phyloP scores from a whole-genome alignment of 1,284 basidiomycete genomes.

The Papiliotrema terrestris region DNA sequence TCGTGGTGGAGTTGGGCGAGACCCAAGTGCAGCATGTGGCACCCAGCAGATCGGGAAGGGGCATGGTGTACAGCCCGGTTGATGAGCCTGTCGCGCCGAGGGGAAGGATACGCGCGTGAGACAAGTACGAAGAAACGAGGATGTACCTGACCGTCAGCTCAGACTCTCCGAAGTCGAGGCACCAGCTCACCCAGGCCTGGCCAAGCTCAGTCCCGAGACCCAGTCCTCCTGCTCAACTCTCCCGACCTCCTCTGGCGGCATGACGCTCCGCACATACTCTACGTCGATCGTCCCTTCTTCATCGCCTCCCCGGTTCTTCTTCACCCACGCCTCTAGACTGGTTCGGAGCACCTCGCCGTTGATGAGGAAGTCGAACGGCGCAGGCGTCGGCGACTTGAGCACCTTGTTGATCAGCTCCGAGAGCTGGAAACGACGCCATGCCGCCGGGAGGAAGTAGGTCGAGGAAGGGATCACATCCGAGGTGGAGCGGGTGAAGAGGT shows the following conservation, averaged over 20 bases:
- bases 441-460: constrained; percentile 88
- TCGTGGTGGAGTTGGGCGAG: constrained; percentile 42
- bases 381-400: constrained; percentile 61
- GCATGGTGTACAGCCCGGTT: constrained; percentile 38
- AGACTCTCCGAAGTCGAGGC: not conserved
- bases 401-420: constrained; percentile 97
- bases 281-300: constrained; percentile 76
- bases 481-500: constrained; percentile 73
- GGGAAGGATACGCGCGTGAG: constrained; percentile 68
- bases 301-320: constrained; percentile 66
- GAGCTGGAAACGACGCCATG: constrained; percentile 93
- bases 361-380: constrained; percentile 94
- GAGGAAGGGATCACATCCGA: constrained; percentile 76
- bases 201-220: constrained; percentile 78
- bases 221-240: constrained; percentile 88
- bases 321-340: constrained; percentile 73
- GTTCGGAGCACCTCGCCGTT: constrained; percentile 74
- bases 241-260: constrained; percentile 81
- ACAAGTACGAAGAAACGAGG: constrained; percentile 76
- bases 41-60: constrained; percentile 52
- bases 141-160: constrained; percentile 56
- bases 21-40: constrained; percentile 70
- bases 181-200: constrained; percentile 61
- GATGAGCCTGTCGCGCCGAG: constrained; percentile 17
- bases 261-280: constrained; percentile 87